Evolutionary conservation across 495 filamentous ascomycete species (phyloP), one percentile per base, ranked within the genome.

Genomic region (Daldinia caldariorum): DNA sequence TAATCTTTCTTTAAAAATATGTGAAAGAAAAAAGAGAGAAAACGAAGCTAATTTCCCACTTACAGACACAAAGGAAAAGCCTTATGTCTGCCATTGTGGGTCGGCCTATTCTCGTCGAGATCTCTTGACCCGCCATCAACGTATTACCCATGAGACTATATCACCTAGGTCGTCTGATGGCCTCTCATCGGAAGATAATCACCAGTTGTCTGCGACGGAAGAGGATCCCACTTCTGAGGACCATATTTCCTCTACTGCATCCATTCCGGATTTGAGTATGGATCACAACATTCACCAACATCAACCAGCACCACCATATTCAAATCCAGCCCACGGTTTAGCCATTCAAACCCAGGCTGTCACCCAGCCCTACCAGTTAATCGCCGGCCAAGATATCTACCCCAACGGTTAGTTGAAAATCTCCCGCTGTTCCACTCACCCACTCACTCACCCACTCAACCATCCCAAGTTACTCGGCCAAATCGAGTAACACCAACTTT

Each of bases 41-140:
- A 22, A 4, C 37, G 47, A 69, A 34, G 58, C 72, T 77, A 71
- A 75, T 67, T 45, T 57, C 50, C 35, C 14, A 51, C 26, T 53
- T 47, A 26, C 70, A 86, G 84, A 86, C 72, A 86, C 84, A 35
- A 85, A 84, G 59, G 84, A 86, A 71, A 86, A 86, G 63, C 84
- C 84, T 13, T 86, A 84, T 70, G 79, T 83, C 45, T 86, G 84
- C 69, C 83, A 82, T 74, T 86, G 84, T 78, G 84, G 84, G 75
- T 81, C 83, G 47, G 82, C 82, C 0, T 86, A 85, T 69, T 84
- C 84, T 57, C 80, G 84, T 53, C 80, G 84, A 50, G 84, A 86
- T 79, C 80, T 86, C 20, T 71, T 86, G 65, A 85, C 84, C 67
- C 80, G 84, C 57, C 84, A 86, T 63, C 82, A 81, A 45, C 80